These are phyloP conservation scores for Sclerotinia borealis DNA, from an alignment of 2,329 filamentous ascomycete genomes.

Conservation along the genomic window DNA sequence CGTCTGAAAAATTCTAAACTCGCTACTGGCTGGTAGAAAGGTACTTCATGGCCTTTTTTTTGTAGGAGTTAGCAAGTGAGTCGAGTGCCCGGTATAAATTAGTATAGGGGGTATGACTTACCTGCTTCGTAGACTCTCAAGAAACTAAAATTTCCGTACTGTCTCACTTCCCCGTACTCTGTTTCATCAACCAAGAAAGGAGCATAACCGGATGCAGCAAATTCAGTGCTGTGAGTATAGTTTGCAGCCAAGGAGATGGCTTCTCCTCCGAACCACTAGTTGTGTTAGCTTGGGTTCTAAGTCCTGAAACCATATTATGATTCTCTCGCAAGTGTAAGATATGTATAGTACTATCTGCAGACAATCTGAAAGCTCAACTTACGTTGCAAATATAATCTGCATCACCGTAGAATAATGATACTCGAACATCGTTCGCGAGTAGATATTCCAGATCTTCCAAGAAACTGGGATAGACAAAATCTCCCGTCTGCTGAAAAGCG, in stretches of 20 bases:
- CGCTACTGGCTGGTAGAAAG: conserved; percentile 26
- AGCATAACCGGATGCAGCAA: conserved; percentile 49
- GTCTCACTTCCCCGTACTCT: conserved; percentile 51
- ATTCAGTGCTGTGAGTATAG: conserved; percentile 39
- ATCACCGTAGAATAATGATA: conserved; percentile 53
- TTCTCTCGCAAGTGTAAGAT: not conserved
- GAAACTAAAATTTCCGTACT: conserved; percentile 46
- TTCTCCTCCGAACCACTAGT: conserved; percentile 47
- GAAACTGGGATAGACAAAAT: conserved; percentile 58
- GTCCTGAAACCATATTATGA: too few relatives aligned
- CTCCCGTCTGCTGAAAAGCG: conserved; percentile 44
- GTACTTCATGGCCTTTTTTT: conserved; percentile 22
- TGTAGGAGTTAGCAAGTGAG: not conserved
- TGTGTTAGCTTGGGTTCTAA: conserved; percentile 1
- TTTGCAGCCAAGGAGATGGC: conserved; percentile 48
- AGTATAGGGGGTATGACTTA: not conserved
- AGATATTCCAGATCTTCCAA: conserved; percentile 40
- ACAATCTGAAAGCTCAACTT: not conserved
- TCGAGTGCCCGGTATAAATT: not conserved
- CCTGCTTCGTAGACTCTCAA: conserved; percentile 26
- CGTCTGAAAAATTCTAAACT: conserved; percentile 29
- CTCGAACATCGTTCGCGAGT: conserved; percentile 43
- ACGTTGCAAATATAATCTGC: conserved; percentile 30
- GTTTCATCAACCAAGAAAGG: conserved; percentile 49
- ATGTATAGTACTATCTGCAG: not conserved